These are phyloP conservation scores for Truncatella angustata DNA, from an alignment of 2,329 filamentous ascomycete genomes.

Conservation along the genomic window DNA sequence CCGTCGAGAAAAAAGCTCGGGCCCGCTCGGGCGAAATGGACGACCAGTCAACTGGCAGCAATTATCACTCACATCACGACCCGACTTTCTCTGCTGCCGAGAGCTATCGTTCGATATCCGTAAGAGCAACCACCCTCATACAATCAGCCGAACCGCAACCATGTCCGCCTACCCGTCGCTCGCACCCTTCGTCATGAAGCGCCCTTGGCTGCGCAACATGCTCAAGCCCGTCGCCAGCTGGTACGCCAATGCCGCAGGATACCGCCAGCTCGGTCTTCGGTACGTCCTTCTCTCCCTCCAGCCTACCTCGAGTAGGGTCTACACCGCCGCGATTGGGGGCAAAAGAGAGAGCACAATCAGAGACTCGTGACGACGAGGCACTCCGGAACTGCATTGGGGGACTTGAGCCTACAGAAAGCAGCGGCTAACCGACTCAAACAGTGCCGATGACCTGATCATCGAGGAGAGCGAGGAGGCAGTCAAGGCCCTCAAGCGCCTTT, in stretches of 20 bases:
- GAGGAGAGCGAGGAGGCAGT: slow-evolving; percentile 89
- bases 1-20: slow-evolving; percentile 7
- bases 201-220: slow-evolving; percentile 80
- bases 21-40: not conserved
- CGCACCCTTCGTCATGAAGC: slow-evolving; percentile 74
- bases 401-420: too few species aligned
- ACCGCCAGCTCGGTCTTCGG: slow-evolving; percentile 89
- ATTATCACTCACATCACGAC: slow-evolving; percentile 15
- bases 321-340: not conserved
- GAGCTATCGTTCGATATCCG: too few species aligned
- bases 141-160: slow-evolving; percentile 21
- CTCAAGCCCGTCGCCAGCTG: slow-evolving; percentile 81
- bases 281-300: slow-evolving; percentile 42
- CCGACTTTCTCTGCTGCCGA: slow-evolving; percentile 11
- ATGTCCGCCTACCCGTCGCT: slow-evolving; percentile 71
- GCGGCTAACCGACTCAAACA: slow-evolving; percentile 33
- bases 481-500: slow-evolving; percentile 85
- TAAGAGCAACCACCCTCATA: too few species aligned
- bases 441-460: slow-evolving; percentile 90
- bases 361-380: too few species aligned
- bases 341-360: not conserved
- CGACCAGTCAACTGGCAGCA: slow-evolving; percentile 7
- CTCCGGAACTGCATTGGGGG: too few species aligned
- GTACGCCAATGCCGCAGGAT: slow-evolving; percentile 87
- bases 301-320: slow-evolving; percentile 1